Evolutionary conservation across 164 flowering plant species (phyloP), one percentile per base, ranked within the genome.

Genomic region (Aristolochia fimbriata): DNA sequence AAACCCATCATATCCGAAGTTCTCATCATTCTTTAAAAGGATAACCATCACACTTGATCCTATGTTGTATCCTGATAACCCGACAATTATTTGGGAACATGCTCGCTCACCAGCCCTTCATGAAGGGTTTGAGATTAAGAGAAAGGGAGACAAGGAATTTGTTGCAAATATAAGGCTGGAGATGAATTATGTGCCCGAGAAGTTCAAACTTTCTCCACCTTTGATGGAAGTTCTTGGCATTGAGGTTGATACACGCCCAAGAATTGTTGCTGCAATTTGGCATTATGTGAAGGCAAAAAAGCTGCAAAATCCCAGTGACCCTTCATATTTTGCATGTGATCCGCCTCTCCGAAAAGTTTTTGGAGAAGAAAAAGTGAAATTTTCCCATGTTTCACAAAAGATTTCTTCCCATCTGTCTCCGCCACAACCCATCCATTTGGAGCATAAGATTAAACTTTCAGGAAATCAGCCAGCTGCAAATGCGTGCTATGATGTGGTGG

Each of bases 41-140:
- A 75, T 86, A 57, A 81, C 88, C 16, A 74, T 88, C 54, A 79
- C 81, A 67, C 73, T 91, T 77, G 97, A 91, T 56, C 85, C 80
- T 57, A 81, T 58, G 61, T 75, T 86, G 14, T 91, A 88, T 78
- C 91, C 96, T 14, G 85, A 88, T 22, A 83, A 84, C 62, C 85
- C 87, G 61, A 82, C 85, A 5, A 83, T 91, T 63, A 59, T 79
- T 23, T 86, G 94, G 94, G 97, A 88, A 58, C 76, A 70, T 74
- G 71, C 84, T 49, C 80, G 88, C 31, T 83, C 96, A 8, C 75
- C 88, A 50, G 76, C 70, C 3, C 86, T 67, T 52, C 86, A 81
- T 47, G 97, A 91, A 62, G 97, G 96, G 24, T 91, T 91, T 74
- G 97, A 88, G 73, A 83, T 91, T 59, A 88, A 78, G 76, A 77